Conservation (phyloP, 805 yeast genomes). For the Starmera pachycereana region DNA sequence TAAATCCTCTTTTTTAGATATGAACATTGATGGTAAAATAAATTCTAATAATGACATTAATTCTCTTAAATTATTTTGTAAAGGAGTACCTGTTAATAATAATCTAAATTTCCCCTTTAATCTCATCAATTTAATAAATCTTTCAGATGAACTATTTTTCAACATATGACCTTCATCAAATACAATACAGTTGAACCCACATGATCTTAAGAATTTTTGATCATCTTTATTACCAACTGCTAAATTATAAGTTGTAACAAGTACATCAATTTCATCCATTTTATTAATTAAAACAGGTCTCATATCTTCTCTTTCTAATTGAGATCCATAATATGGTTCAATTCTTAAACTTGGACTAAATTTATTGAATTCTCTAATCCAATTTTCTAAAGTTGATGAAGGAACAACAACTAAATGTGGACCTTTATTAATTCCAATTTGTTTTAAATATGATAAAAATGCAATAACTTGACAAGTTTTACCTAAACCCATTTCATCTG, state of each 20-base stretch:
- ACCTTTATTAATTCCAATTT: slow-evolving; percentile 45
- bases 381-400: slow-evolving; percentile 90
- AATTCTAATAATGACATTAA: slow-evolving; percentile 84
- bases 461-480: slow-evolving; percentile 95
- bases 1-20: slow-evolving; percentile 72
- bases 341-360: slow-evolving; percentile 77
- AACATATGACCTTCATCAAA: slow-evolving; percentile 98
- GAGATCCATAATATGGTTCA: slow-evolving; percentile 91
- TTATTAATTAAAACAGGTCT: slow-evolving; percentile 53
- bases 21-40: slow-evolving; percentile 76
- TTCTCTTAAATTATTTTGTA: slow-evolving; percentile 88
- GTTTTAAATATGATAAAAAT: slow-evolving; percentile 77
- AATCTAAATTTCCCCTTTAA: slow-evolving; percentile 77
- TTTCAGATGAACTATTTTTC: slow-evolving; percentile 79
- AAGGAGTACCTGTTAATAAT: slow-evolving; percentile 90
- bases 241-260: slow-evolving; percentile 88
- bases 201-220: slow-evolving; percentile 61
- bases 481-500: slow-evolving; percentile 98
- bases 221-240: slow-evolving; percentile 85
- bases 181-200: slow-evolving; percentile 76
- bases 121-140: slow-evolving; percentile 81
- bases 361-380: slow-evolving; percentile 89
- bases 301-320: slow-evolving; percentile 73
- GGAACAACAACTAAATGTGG: slow-evolving; percentile 96
- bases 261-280: slow-evolving; percentile 60